Percentiles rank a stretch among this genome's conserved stretches.
phyloP scores from a whole-genome alignment of 805 yeast genomes.

The Ogataea thermomethanolica region DNA sequence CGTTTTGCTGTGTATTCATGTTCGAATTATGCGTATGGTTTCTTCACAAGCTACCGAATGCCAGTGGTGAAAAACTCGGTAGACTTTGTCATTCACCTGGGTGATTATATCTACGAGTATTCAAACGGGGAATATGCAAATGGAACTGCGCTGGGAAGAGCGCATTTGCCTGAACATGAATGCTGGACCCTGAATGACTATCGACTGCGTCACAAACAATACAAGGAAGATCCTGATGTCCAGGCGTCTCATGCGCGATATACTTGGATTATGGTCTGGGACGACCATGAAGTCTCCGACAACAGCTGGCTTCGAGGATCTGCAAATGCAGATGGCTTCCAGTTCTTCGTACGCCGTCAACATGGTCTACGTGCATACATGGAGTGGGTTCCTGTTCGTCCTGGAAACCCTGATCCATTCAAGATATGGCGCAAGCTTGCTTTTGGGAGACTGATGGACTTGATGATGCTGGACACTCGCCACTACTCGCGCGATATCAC shows the following conservation, averaged over 20 bases:
- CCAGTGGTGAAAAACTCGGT: conserved; percentile 13
- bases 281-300: conserved; percentile 29
- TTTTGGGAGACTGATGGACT: conserved; percentile 21
- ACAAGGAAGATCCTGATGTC: conserved; percentile 21
- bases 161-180: conserved; percentile 22
- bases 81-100: conserved; percentile 25
- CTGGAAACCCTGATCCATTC: conserved; percentile 9
- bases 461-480: conserved; percentile 16
- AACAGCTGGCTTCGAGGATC: conserved; percentile 26
- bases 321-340: conserved; percentile 22
- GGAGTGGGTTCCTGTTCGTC: conserved; percentile 28
- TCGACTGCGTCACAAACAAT: conserved; percentile 21
- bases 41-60: conserved; percentile 22
- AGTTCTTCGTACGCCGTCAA: conserved; percentile 17
- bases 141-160: conserved; percentile 20
- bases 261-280: conserved; percentile 29
- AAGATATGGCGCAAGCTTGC: conserved; percentile 24
- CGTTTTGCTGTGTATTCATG: conserved; percentile 25
- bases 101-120: conserved; percentile 28
- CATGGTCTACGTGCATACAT: conserved; percentile 24
- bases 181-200: conserved; percentile 22
- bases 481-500: conserved; percentile 26
- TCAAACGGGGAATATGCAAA: conserved; percentile 24
- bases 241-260: conserved; percentile 22
- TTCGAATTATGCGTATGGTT: conserved; percentile 26